Conservation (phyloP, 352 stramenopile genomes). For the Saprolegnia diclina region DNA sequence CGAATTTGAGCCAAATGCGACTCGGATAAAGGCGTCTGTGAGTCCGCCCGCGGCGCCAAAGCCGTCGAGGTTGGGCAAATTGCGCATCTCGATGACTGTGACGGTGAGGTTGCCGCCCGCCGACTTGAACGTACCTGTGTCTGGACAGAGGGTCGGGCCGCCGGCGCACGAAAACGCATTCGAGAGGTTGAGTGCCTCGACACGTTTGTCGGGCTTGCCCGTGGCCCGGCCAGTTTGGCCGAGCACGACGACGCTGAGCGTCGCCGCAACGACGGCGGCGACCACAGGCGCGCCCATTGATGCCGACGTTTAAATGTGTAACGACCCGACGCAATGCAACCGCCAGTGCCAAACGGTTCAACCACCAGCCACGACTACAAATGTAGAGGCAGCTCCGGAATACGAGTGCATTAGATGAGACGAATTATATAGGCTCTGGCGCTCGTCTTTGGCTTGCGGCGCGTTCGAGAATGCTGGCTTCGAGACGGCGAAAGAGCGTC, state of each 20-base stretch:
- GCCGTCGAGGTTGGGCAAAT: constrained; percentile 76
- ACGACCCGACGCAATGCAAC: too few species aligned
- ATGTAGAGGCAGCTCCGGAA: too few species aligned
- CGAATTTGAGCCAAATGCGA: constrained; percentile 65
- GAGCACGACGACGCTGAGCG: neutral
- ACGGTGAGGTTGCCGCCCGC: constrained; percentile 85
- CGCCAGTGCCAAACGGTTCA: too few species aligned
- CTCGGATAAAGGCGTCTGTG: constrained; percentile 76
- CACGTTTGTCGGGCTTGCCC: constrained; percentile 58
- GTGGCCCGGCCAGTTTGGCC: constrained; percentile 14
- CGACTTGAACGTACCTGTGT: constrained; percentile 56
- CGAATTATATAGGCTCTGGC: too few species aligned
- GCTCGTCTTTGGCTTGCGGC: too few species aligned
- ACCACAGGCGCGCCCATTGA: neutral
- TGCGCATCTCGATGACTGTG: constrained; percentile 76
- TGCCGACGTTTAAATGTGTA: neutral
- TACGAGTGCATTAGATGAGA: too few species aligned
- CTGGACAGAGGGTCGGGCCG: constrained; percentile 56
- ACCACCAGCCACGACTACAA: too few species aligned
- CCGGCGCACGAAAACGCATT: constrained; percentile 67
- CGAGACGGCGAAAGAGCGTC: too few species aligned
- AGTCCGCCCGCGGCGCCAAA: constrained; percentile 55
- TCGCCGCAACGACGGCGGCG: neutral
- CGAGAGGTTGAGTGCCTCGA: constrained; percentile 45
- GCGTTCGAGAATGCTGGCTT: too few species aligned